Conservation (phyloP, 163 green algal species). For the Prototheca cutis region DNA sequence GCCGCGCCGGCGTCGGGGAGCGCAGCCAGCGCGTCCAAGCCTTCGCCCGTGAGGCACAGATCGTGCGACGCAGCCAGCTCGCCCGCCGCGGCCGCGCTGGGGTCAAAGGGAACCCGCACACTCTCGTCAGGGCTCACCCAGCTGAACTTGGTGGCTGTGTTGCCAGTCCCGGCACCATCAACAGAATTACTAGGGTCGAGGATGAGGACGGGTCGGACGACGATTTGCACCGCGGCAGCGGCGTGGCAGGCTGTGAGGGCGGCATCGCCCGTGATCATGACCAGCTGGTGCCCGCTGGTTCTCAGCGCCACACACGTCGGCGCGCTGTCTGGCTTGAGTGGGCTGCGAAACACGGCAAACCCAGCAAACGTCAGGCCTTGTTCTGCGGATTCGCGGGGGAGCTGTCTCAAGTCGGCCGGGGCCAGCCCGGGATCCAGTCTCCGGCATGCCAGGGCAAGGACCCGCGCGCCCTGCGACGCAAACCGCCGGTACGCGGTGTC, state of each 20-base stretch:
- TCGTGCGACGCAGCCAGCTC: conserved; percentile 63
- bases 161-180: not conserved
- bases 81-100: conserved; percentile 30
- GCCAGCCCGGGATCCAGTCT: conserved; percentile 23
- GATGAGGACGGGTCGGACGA: conserved; percentile 56
- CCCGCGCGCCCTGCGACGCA: conserved; percentile 77
- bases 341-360: conserved; percentile 81
- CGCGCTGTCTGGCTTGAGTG: conserved; percentile 61
- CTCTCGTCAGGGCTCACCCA: conserved; percentile 69
- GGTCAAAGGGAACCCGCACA: conserved; percentile 24
- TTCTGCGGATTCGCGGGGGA: conserved; percentile 60
- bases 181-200: not conserved
- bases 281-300: conserved; percentile 66
- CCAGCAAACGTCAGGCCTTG: conserved; percentile 46
- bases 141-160: not conserved
- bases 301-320: conserved; percentile 50
- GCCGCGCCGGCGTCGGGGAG: conserved; percentile 37
- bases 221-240: conserved; percentile 56
- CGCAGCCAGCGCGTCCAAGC: conserved; percentile 60
- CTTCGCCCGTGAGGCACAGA: conserved; percentile 75
- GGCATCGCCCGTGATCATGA: conserved; percentile 98
- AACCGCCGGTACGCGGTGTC: conserved; percentile 68
- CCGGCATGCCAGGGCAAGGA: conserved; percentile 85
- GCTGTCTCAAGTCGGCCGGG: conserved; percentile 30
- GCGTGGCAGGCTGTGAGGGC: conserved; percentile 88